phyloP scores from a whole-genome alignment of 768 basidiomycete genomes.

The Mycena epipterygia region DNA sequence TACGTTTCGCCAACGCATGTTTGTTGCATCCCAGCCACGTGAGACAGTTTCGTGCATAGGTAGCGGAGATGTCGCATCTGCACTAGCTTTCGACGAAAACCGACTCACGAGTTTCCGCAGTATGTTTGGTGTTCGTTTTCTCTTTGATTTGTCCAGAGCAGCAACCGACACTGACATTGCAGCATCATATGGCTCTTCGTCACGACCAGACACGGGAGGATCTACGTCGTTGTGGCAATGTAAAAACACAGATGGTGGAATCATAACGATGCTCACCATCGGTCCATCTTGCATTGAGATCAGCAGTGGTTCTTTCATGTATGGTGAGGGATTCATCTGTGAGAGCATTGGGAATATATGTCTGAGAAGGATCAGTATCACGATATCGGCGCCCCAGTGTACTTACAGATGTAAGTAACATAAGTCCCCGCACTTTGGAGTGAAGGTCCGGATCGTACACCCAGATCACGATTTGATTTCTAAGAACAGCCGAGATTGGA shows the following conservation, averaged over 20 bases:
- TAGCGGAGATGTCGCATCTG: neutral
- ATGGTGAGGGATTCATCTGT: neutral
- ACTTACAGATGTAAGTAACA: constrained; percentile 6
- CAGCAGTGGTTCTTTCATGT: neutral
- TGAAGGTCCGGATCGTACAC: neutral
- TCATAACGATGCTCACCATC: neutral
- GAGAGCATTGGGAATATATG: constrained; percentile 7
- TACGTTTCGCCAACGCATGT: constrained; percentile 3
- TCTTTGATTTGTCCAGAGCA: neutral
- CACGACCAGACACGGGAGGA: neutral
- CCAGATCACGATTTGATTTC: constrained; percentile 15
- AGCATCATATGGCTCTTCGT: neutral
- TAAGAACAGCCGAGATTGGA: neutral
- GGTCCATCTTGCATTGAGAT: neutral
- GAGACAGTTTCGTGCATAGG: constrained; percentile 8
- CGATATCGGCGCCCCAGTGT: neutral
- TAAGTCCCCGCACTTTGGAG: neutral
- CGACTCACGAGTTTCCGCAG: neutral
- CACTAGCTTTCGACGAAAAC: neutral
- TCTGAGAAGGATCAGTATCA: neutral
- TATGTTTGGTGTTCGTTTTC: neutral
- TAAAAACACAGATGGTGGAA: neutral
- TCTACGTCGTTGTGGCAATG: neutral
- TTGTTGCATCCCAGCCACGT: constrained; percentile 8
- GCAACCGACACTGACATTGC: constrained; percentile 1